phyloP scores from a whole-genome alignment of 176 grass and related monocot genomes.

The Poa annua region DNA sequence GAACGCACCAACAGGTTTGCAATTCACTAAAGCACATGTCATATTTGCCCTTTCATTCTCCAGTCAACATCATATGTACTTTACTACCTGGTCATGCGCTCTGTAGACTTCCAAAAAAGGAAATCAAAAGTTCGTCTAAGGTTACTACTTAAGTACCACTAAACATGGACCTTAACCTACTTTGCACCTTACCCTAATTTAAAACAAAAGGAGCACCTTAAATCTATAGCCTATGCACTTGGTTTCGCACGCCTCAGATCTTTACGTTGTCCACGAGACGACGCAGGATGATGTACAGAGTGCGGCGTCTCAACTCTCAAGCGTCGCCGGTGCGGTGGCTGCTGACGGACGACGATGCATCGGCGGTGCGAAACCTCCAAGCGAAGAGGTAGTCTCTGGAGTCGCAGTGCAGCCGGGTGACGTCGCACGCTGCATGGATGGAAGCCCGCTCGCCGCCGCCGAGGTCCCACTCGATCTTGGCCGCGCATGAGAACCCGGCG shows the following conservation, averaged over 20 bases:
- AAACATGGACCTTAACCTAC: constrained; percentile 41
- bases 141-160: constrained; percentile 12
- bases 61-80: constrained; percentile 38
- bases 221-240: constrained; percentile 31
- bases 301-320: not conserved
- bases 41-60: constrained; percentile 40
- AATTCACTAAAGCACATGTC: constrained; percentile 12
- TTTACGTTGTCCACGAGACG: not conserved
- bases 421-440: constrained; percentile 63
- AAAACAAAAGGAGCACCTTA: no score
- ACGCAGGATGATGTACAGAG: not conserved
- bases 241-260: not conserved
- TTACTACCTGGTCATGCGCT: constrained; percentile 33
- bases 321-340: constrained; percentile 40
- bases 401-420: constrained; percentile 68
- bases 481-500: constrained; percentile 65
- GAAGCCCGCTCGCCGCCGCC: constrained; percentile 65
- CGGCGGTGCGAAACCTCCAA: constrained; percentile 74
- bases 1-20: not conserved
- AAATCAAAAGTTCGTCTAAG: not conserved
- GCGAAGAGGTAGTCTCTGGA: constrained; percentile 73
- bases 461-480: constrained; percentile 79
- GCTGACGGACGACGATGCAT: constrained; percentile 34
- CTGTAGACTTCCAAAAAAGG: constrained; percentile 21
- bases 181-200: no score